Evolutionary conservation across 2,329 filamentous ascomycete genomes (phyloP), one percentile per base, ranked within the genome.

Genomic region (Berkeleyomyces basicola): DNA sequence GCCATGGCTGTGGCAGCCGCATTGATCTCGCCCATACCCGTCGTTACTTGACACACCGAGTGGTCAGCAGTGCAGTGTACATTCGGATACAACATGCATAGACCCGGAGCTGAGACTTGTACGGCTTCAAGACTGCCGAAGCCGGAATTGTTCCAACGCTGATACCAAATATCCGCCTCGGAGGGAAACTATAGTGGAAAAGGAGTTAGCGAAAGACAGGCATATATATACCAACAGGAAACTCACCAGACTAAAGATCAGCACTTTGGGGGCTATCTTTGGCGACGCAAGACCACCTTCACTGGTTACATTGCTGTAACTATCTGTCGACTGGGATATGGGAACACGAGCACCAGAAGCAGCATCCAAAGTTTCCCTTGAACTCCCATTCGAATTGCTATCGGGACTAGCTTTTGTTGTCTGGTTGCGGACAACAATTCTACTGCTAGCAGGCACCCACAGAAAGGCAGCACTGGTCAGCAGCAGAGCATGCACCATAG

Each of bases 1-100:
- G 86, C 81, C 57, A 78, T 78, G 65, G 87, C 78, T 0, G 84
- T 84, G 5, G 79, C 73, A 0, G 87, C 87, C 0, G 87, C 85
- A 70, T 90, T 91, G 74, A 90, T 88, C 72, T 89, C 86, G 7
- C 78, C 77, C 70, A 86, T 84, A 63, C 86, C 86, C 1, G 83
- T 82, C 7, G 82, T 82, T 55, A 88, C 68, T 69, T 90, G 86
- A 72, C 87, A 90, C 58, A 90, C 74, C 2, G 78, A 75, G 39
- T 79, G 75, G 67, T 83, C 73, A 9, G 73, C 72, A 0, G 81
- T 84, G 71, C 87, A 91, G 70, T 85, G 81, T 0, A 83, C 78
- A 16, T 80, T 73, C 0, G 85, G 85, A 69, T 80, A 88, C 2
- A 85, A 71, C 68, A 84, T 82, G 0, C 83, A 87, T 9, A 87